These are phyloP conservation scores for Globisporangium carolinianum DNA, from an alignment of 352 stramenopile genomes.

Conservation along the genomic window DNA sequence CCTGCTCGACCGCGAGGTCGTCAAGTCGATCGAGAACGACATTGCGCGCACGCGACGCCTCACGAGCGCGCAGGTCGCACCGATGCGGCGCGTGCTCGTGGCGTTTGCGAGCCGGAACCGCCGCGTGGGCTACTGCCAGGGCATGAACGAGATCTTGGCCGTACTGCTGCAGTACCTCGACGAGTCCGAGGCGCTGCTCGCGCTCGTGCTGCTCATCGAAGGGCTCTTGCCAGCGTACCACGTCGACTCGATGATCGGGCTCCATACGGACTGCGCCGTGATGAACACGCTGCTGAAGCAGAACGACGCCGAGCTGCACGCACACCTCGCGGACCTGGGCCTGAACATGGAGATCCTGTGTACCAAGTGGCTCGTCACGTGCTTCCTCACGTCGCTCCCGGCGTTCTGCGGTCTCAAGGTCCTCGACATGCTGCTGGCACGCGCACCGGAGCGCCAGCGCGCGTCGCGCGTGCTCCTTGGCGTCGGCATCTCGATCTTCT, in stretches of 20 bases:
- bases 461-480: constrained; percentile 66
- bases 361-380: constrained; percentile 86
- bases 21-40: constrained; percentile 79
- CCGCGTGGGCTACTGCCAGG: constrained; percentile 76
- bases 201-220: constrained; percentile 69
- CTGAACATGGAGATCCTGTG: constrained; percentile 87
- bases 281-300: constrained; percentile 75
- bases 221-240: constrained; percentile 70
- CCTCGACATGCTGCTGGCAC: constrained; percentile 71
- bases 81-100: constrained; percentile 63
- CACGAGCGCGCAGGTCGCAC: constrained; percentile 34
- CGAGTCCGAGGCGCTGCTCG: constrained; percentile 49
- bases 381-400: constrained; percentile 72
- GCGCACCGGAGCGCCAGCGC: constrained; percentile 48
- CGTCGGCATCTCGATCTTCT: constrained; percentile 75
- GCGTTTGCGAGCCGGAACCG: constrained; percentile 72
- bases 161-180: constrained; percentile 67
- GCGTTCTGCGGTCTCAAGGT: constrained; percentile 66
- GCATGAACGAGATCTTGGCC: constrained; percentile 81
- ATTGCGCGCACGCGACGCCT: constrained; percentile 65
- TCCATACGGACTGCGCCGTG: constrained; percentile 77
- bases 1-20: constrained; percentile 55
- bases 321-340: constrained; percentile 59
- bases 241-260: constrained; percentile 78
- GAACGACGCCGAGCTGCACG: constrained; percentile 69